phyloP scores from a whole-genome alignment of 345 rosid genomes.

The Boechera stricta region DNA sequence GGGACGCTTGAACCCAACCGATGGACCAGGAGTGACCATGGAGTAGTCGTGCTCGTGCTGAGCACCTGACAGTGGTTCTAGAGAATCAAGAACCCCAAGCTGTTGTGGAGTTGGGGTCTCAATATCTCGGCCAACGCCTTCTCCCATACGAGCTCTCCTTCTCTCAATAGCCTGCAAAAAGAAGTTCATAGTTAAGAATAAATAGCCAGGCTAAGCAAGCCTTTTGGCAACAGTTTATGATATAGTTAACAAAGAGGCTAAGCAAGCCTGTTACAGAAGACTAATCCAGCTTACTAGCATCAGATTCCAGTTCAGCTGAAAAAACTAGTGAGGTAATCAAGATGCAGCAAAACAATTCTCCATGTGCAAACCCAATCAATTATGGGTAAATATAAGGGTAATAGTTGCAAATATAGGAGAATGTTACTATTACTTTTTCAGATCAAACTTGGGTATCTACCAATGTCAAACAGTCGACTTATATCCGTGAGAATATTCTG shows the following conservation, averaged over 20 bases:
- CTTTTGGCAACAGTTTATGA: slow-evolving; percentile 20
- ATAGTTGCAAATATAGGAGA: not conserved
- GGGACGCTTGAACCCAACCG: slow-evolving; percentile 46
- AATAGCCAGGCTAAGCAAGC: slow-evolving; percentile 29
- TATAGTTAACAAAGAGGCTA: slow-evolving; percentile 24
- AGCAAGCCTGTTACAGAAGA: slow-evolving; percentile 20
- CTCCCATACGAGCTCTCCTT: slow-evolving; percentile 71
- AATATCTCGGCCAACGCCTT: slow-evolving; percentile 54
- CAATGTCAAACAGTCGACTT: not conserved
- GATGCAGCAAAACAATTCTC: not conserved
- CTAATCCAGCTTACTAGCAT: not conserved
- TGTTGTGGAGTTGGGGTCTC: slow-evolving; percentile 54
- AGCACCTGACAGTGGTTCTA: slow-evolving; percentile 47
- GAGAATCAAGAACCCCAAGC: slow-evolving; percentile 50
- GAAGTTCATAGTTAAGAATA: not conserved
- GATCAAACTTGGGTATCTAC: not conserved
- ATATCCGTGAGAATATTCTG: not conserved
- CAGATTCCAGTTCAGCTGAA: slow-evolving; percentile 2
- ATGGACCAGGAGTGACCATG: slow-evolving; percentile 56
- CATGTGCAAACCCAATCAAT: slow-evolving; percentile 12
- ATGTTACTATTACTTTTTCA: not conserved
- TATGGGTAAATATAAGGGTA: not conserved
- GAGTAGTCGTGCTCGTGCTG: slow-evolving; percentile 52
- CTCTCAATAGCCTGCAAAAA: slow-evolving; percentile 75
- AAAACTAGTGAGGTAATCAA: not conserved